Conservation (phyloP, 805 yeast species). For the Candida suzukii region DNA sequence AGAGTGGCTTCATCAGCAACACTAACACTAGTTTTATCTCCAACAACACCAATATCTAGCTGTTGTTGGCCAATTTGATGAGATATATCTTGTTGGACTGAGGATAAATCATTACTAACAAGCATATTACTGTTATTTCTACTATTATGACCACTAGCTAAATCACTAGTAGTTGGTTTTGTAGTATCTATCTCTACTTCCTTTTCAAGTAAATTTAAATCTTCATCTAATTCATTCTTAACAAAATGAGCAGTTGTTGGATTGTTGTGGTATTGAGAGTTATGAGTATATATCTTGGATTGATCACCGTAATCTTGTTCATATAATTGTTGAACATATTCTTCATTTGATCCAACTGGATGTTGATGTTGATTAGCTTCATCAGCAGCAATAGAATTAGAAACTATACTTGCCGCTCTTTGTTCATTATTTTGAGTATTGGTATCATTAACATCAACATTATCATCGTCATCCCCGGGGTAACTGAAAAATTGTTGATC, state of each 20-base stretch:
- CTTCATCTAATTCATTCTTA: constrained; percentile 1
- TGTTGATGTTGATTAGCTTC: constrained; percentile 2
- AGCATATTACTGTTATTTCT: neutral
- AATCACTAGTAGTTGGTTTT: neutral
- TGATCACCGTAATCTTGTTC: constrained; percentile 23
- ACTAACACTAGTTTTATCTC: neutral
- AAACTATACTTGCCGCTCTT: neutral
- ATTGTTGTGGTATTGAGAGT: constrained; percentile 22
- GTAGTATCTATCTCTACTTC: neutral
- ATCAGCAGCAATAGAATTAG: neutral
- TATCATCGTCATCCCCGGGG: neutral
- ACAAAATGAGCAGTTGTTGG: constrained; percentile 4
- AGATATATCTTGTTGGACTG: neutral
- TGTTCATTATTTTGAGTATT: no score
- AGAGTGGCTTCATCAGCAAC: constrained; percentile 22
- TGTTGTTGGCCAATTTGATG: neutral
- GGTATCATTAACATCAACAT: no score
- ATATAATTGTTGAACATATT: constrained; percentile 25
- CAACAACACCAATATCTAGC: neutral
- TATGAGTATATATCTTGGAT: constrained; percentile 11
- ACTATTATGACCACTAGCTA: neutral
- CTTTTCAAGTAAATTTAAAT: neutral
- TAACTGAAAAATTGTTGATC: neutral
- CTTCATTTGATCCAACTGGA: constrained; percentile 8
- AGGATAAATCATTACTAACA: neutral